A percentile compares a stretch with the other conserved stretches of the same genome.
These are phyloP conservation scores for Penicillium sp. DNA, from an alignment of 2,329 filamentous ascomycete genomes.

Conservation along the genomic window DNA sequence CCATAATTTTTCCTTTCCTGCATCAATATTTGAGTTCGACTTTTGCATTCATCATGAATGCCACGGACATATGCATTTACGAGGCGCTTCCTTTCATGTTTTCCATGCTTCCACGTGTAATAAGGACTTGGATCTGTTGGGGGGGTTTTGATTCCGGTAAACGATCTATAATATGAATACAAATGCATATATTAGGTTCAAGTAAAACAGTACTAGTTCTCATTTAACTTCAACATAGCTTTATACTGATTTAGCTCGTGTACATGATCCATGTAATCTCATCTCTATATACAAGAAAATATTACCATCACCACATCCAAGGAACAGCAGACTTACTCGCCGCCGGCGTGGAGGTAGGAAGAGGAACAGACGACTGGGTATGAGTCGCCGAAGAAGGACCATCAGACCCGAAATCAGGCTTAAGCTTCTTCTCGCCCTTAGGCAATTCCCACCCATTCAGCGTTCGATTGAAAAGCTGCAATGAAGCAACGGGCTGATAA, in stretches of 20 bases:
- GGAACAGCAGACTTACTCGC: neutral
- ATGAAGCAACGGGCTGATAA: constrained; percentile 61
- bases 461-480: constrained; percentile 65
- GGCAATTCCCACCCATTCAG: constrained; percentile 61
- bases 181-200: too few species aligned
- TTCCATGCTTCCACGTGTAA: too few species aligned
- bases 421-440: constrained; percentile 50
- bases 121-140: too few species aligned
- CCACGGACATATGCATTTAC: constrained; percentile 17
- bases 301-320: neutral
- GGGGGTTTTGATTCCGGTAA: too few species aligned
- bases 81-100: constrained; percentile 13
- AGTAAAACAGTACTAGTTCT: too few species aligned
- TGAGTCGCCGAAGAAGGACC: constrained; percentile 51
- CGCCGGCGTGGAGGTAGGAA: constrained; percentile 29
- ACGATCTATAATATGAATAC: too few species aligned
- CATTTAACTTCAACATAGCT: too few species aligned
- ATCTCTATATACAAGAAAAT: too few species aligned
- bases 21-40: neutral
- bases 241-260: too few species aligned
- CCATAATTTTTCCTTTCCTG: constrained; percentile 8
- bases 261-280: too few species aligned
- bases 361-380: constrained; percentile 46
- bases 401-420: constrained; percentile 42
- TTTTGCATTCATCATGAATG: neutral